A percentile compares a stretch with the other conserved stretches of the same genome.
These are phyloP conservation scores for Naumovozyma baii DNA, from an alignment of 805 yeast species.

Conservation along the genomic window DNA sequence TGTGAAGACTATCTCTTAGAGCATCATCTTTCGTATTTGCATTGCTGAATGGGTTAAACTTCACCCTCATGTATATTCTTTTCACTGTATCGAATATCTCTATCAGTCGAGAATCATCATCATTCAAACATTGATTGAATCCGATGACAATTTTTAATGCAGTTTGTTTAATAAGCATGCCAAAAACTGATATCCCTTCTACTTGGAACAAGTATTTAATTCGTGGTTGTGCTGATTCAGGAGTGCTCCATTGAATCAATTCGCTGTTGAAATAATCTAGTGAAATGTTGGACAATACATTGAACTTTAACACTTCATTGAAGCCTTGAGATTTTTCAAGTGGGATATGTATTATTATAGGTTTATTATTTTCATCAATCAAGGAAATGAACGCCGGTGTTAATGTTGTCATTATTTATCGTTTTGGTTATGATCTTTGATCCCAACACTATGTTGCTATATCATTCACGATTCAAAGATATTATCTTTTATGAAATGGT, in stretches of 20 bases:
- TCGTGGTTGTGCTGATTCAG: conserved; percentile 8
- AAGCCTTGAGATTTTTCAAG: conserved; percentile 11
- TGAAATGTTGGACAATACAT: conserved; percentile 26
- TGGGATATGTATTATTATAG: conserved; percentile 21
- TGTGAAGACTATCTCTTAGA: conserved; percentile 10
- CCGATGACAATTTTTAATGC: conserved; percentile 27
- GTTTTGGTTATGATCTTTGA: not conserved
- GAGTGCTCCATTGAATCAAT: conserved; percentile 15
- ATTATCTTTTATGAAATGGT: too few relatives aligned
- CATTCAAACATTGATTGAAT: conserved; percentile 7
- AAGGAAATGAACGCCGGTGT: conserved; percentile 20
- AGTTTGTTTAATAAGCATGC: conserved; percentile 21
- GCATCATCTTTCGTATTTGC: conserved; percentile 5
- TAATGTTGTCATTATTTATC: not conserved
- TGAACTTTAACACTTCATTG: conserved; percentile 20
- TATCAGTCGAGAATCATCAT: conserved; percentile 8
- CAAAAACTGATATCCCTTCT: conserved; percentile 26
- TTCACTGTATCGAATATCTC: conserved; percentile 18
- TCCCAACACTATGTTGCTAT: too few relatives aligned
- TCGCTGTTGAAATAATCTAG: conserved; percentile 27
- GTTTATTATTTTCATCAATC: conserved; percentile 18
- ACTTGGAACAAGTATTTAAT: conserved; percentile 20
- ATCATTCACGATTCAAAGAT: too few relatives aligned
- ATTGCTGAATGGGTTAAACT: conserved; percentile 21
- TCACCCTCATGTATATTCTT: conserved; percentile 17